Evolutionary conservation across 2,329 filamentous ascomycete genomes (phyloP).

Genomic region (Colletotrichum sp.): DNA sequence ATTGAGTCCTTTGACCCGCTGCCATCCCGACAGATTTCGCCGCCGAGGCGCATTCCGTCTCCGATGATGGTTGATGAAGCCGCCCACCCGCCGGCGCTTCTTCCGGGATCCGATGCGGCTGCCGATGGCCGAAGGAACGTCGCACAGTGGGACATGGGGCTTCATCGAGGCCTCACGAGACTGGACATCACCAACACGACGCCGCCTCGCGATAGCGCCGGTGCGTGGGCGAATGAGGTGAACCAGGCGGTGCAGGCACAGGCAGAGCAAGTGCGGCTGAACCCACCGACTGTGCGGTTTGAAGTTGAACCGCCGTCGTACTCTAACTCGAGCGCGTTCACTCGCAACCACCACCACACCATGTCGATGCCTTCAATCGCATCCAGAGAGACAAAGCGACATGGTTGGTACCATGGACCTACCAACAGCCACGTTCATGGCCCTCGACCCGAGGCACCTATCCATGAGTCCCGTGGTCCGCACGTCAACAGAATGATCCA

Average conservation of each 20-base stretch:
- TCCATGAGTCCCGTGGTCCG: constrained; percentile 38
- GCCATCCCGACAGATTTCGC: constrained; percentile 66
- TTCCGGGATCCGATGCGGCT: constrained; percentile 33
- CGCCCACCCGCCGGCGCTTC: constrained; percentile 38
- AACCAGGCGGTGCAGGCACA: constrained; percentile 61
- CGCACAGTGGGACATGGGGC: constrained; percentile 67
- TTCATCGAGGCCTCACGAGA: constrained; percentile 70
- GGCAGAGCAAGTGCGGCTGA: constrained; percentile 53
- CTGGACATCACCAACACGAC: constrained; percentile 66
- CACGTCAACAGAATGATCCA: constrained; percentile 63
- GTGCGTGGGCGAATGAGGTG: constrained; percentile 61
- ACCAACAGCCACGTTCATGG: constrained; percentile 33
- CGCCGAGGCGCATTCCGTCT: constrained; percentile 69
- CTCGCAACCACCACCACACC: constrained; percentile 56
- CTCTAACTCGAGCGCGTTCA: constrained; percentile 13
- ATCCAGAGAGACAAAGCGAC: constrained; percentile 67
- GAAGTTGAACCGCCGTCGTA: constrained; percentile 48
- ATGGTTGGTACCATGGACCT: constrained; percentile 74
- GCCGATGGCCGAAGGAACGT: constrained; percentile 54
- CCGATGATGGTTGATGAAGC: constrained; percentile 78
- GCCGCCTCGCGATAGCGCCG: constrained; percentile 56
- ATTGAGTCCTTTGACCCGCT: constrained; percentile 91
- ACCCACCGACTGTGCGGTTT: constrained; percentile 58
- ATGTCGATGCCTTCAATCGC: constrained; percentile 63
- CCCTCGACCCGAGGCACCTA: constrained; percentile 24